Percentiles rank a stretch among this genome's conserved stretches.
Evolutionary conservation across 2,329 filamentous ascomycete species (phyloP).

Genomic region (Chaetothyriales sp.): DNA sequence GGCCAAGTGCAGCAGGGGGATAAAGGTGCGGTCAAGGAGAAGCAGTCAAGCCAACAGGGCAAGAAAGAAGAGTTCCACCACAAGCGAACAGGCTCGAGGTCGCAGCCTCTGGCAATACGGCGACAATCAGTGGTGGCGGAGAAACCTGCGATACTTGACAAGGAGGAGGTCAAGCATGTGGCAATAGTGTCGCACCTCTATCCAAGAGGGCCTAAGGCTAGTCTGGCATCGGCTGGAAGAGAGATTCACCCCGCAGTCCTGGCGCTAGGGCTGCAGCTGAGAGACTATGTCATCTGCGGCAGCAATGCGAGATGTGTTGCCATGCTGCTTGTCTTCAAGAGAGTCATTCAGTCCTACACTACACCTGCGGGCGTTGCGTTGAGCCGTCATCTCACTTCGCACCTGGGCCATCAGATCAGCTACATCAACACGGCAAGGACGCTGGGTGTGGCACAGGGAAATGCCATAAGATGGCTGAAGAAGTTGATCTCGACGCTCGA

Average conservation of each 20-base stretch:
- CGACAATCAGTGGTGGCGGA: constrained; percentile 19
- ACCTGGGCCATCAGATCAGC: constrained; percentile 89
- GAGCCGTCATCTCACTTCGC: constrained; percentile 76
- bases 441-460: constrained; percentile 92
- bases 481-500: constrained; percentile 82
- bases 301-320: constrained; percentile 77
- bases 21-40: constrained; percentile 11
- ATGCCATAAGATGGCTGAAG: constrained; percentile 89
- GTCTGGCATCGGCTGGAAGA: constrained; percentile 45
- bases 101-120: constrained; percentile 18
- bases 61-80: constrained; percentile 17
- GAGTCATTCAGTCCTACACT: constrained; percentile 86
- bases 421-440: constrained; percentile 75
- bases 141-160: constrained; percentile 22
- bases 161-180: constrained; percentile 42
- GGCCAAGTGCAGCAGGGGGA: constrained; percentile 19
- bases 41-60: constrained; percentile 18
- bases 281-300: constrained; percentile 72
- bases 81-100: constrained; percentile 20
- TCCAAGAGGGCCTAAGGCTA: constrained; percentile 54
- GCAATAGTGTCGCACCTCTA: constrained; percentile 73
- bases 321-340: constrained; percentile 77
- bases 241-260: constrained; percentile 77
- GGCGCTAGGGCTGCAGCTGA: constrained; percentile 77
- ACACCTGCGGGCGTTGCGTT: constrained; percentile 75